Base-by-base conservation (phyloP, 2,329 filamentous ascomycete genomes). In the Stachybotrys elegans region DNA sequence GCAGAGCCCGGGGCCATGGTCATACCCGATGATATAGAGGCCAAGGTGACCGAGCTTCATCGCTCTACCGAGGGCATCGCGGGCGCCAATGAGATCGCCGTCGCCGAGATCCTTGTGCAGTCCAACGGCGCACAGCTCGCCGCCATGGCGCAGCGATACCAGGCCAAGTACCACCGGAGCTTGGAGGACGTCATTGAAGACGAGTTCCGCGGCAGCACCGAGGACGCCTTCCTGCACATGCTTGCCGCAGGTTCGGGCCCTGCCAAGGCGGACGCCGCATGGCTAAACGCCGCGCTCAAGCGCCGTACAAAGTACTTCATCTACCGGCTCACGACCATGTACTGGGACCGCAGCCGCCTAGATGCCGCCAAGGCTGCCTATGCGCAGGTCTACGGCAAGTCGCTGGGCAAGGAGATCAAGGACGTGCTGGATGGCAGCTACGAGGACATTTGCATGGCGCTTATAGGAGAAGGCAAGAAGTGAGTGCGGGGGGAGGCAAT, bases 321-420 rank as follows among this genome's bases (percentile, higher is more conserved):
- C 45, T 58, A 65, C 36, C 55, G 60, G 5, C 38, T 63, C 4
- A 51, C 61, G 2, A 56, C 50, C 25, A 44, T 65, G 2, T 63
- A 63, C 42, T 62, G 61, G 61, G 56, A 64, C n/a, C 53, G 50
- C 4, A 43, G 37, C 5, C 49, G 61, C 0, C 36, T 65, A 6
- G 46, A 56, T 3, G 53, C 51, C 7, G 55, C 58, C 0, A 62
- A 83, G 70, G 86, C 76, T 67, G 67, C 80, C 57, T 68, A 82
- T 60, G 75, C 78, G 55, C 75, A 70, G 47, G 70, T 79, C 19
- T 78, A 79, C 46, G 77, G 78, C 6, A 72, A 81, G 48, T 56
- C 68, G 6, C 83, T 65, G 7, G 42, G 43, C 2, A 51, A 38
- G 8, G 47, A 59, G n/a, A 52, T 65, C 13, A 62, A 56, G 48